Evolutionary conservation across 2,329 filamentous ascomycete genomes (phyloP), one percentile per base, ranked within the genome.

Genomic region (Aspergillus hortae): DNA sequence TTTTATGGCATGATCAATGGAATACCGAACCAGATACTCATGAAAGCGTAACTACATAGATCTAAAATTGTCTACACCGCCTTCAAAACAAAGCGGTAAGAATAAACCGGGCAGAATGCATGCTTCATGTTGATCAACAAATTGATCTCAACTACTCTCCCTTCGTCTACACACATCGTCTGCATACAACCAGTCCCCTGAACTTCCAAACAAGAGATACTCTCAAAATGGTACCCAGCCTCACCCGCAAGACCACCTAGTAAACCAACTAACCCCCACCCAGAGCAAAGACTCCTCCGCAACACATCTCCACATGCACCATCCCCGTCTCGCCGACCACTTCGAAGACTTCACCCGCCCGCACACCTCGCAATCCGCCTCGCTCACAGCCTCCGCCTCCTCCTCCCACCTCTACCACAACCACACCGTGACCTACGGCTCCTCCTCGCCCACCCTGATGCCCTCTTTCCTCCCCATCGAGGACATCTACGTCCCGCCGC

Each of bases 401-500:
- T 27, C 56, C 41, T 49, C 57, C n/a, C 47, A 56, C 46, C 52
- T 56, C 46, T 43, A 55, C 48, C 51, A 56, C 50, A 56, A 48
- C 40, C 53, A 56, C 45, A 54, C 52, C 12, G 53, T 66, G 2
- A 65, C 63, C 2, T 70, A 68, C 56, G 65, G 64, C 35, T 63
- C 67, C 1, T 61, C 65, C 1, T 63, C 67, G 1, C 60, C 62
- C 5, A 56, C 72, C 2, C 65, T 65, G 6, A 63, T 73, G 46
- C 70, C 72, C 2, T 73, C 71, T 4, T 76, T 71, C 63, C 66
- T 79, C 6, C 76, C 77, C n/a, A 70, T 77, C 49, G 84, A 87
- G 64, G 80, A 84, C 44, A 84, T 87, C 63, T 78, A 81, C 60
- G 77, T 87, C 2, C 73, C 79, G 6, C 77, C 80, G 14, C 79